phyloP scores from a whole-genome alignment of 2,329 filamentous ascomycete species.

The Botryosphaeria dothidea region DNA sequence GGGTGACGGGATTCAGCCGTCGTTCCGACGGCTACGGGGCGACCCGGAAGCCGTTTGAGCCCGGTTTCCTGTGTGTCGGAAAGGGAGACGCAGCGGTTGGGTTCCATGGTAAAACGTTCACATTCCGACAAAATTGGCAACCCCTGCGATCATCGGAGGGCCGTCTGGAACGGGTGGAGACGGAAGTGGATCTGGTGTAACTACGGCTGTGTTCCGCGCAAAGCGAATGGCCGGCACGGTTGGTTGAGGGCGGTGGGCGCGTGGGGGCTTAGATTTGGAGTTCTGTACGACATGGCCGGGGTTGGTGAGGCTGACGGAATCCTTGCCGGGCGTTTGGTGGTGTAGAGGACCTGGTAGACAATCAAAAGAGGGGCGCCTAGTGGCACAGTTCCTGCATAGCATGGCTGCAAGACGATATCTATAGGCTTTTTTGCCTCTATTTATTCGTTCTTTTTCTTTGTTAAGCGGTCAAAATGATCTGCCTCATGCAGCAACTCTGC shows the following conservation, averaged over 20 bases:
- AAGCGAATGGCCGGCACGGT: not conserved
- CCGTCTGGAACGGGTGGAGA: not conserved
- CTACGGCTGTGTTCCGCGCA: not conserved
- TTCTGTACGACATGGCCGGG: not conserved
- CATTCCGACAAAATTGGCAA: constrained; percentile 1
- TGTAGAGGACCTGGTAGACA: not conserved
- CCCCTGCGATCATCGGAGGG: not conserved
- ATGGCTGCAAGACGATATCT: not conserved
- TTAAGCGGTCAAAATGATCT: not conserved
- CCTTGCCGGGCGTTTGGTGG: not conserved
- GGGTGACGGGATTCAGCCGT: constrained; percentile 3
- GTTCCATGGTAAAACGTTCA: constrained; percentile 8
- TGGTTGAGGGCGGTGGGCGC: not conserved
- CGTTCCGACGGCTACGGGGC: no score
- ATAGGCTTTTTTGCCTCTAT: not conserved
- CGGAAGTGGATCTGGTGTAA: constrained; percentile 8
- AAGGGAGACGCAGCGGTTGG: not conserved
- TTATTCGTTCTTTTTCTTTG: not conserved
- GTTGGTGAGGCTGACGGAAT: not conserved
- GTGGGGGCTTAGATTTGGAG: not conserved
- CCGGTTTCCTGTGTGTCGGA: constrained; percentile 14
- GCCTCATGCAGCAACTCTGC: constrained; percentile 14
- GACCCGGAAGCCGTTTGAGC: not conserved
- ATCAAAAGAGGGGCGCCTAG: not conserved
- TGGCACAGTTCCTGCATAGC: not conserved